phyloP scores from a whole-genome alignment of 257 asterid species.

The Henckelia pumila region DNA sequence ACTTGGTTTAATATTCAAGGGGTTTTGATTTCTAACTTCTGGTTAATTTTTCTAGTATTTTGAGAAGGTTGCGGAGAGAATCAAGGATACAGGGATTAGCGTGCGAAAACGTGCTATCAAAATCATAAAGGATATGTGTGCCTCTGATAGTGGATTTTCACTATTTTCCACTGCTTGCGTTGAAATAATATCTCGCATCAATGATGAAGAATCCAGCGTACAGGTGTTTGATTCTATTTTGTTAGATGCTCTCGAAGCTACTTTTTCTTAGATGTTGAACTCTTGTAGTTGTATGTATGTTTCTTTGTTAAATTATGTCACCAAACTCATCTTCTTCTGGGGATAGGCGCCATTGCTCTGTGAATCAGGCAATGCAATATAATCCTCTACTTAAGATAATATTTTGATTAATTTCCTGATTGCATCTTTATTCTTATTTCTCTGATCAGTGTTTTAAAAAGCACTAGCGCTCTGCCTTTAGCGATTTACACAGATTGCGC shows the following conservation, averaged over 20 bases:
- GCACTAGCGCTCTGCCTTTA: too few relatives aligned
- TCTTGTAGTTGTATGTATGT: too few relatives aligned
- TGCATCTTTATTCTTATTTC: constrained; percentile 16
- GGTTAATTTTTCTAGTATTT: constrained; percentile 62
- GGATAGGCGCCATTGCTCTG: background rate
- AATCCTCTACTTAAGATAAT: background rate
- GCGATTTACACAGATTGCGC: too few relatives aligned
- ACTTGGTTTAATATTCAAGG: constrained; percentile 19
- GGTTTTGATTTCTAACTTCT: constrained; percentile 31
- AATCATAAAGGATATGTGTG: constrained; percentile 93
- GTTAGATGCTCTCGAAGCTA: constrained; percentile 14
- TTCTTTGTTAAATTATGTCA: background rate
- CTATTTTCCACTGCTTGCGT: constrained; percentile 74
- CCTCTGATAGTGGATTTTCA: constrained; percentile 65
- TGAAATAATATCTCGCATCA: constrained; percentile 87
- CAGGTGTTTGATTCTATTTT: constrained; percentile 49
- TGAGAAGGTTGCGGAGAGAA: constrained; percentile 96
- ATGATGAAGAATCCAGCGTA: constrained; percentile 93
- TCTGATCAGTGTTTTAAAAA: too few relatives aligned
- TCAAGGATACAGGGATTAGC: constrained; percentile 97
- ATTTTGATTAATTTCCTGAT: background rate
- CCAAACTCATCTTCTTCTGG: background rate
- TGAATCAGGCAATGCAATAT: background rate
- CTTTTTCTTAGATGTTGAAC: constrained; percentile 12
- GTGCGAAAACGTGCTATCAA: constrained; percentile 97